Base-by-base conservation (phyloP, 768 basidiomycete species). In the Rubroboletus pulcherrimus region DNA sequence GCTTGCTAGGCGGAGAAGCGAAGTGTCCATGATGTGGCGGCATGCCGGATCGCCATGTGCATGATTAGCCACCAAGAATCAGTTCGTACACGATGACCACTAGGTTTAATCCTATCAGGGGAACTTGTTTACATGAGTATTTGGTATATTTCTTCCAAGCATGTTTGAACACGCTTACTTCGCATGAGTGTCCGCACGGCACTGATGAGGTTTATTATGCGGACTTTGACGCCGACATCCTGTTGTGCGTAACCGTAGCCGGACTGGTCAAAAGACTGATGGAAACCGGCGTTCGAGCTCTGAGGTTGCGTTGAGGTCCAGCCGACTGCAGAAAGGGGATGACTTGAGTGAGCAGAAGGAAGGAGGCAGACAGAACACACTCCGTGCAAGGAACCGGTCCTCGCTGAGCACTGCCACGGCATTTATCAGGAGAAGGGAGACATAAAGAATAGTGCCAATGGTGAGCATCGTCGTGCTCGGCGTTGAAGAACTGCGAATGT, bases 151-250 rank as follows among this genome's bases (percentile, higher is more conserved):
- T 51, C 34, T 53, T 57, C 26, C 9, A 44, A 47, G 57, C 61
- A 57, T 53, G 53, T 35, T 50, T 44, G 37, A 63, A 61, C 54
- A 61, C 35, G 85, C 95, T 78, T 71, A 99, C 96, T 93, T 72
- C 96, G 85, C 91, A 98, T 92, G 64, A 99, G 79, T 44, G 96
- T 98, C 74, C 96, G 81, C 57, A 98, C 93, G 37, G 96, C 96
- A 63, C 89, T 84, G 59, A 98, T 97, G 64, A 99, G 83, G 75
- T 91, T 91, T 69, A 98, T 84, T 57, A 98, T 71, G 65, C 91
- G 83, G 58, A 83, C 82, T 75, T 98, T 98, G 58, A 98, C 74
- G 19, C 89, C 80, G 44, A 83, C 76, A 24, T 93, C 87, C 35
- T 65, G 75, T 55, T 78, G 79, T 53, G 75, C 79, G 37, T 66